Evolutionary conservation across 2,329 filamentous ascomycete genomes (phyloP), one percentile per base, ranked within the genome.

Genomic region (Aspergillus latus): DNA sequence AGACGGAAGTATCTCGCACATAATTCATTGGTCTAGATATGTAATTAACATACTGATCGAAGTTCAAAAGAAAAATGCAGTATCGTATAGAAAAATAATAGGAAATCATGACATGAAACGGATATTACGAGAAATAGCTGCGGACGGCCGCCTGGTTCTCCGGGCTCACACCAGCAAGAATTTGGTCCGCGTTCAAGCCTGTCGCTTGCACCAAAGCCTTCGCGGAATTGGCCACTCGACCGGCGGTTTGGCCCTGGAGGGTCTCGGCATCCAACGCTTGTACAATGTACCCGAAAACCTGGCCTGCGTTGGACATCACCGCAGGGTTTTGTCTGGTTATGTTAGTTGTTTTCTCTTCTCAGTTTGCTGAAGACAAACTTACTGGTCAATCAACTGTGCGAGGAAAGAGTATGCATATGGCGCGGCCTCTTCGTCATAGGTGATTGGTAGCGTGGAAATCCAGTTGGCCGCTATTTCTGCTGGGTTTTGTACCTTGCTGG

Each of bases 351-450:
- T 16, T 28, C 13, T 10, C 36, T n/a, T 39, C 16, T 29, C 2
- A 10, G 6, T 26, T 10, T 29, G 26, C 45, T 9, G 10, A 10
- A 9, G 32, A 16, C 36, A 5, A 49, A 57, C 92, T 84, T 85
- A 97, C 94, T 95, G 89, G 64, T 95, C 89, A 71, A 97, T 97
- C 61, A 99, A 77, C 72, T 96, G 88, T 10, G 90, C 87, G 57
- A 99, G 80, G 77, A 96, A 99, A 45, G 88, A 87, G 72, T 99
- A 99, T 1, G 92, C 92, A 73, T 95, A 97, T 11, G 94, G 94
- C 21, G 94, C 94, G 3, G 94, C 94, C 77, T 99, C 94, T 73
- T 99, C 94, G 64, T 99, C 94, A 68, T 96, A 97, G 13, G 88
- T 87, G 51, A 99, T 88, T 0, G 94, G 94, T 36, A 99, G 80